phyloP scores from a whole-genome alignment of 768 basidiomycete genomes.

The Boletus reticuloceps region DNA sequence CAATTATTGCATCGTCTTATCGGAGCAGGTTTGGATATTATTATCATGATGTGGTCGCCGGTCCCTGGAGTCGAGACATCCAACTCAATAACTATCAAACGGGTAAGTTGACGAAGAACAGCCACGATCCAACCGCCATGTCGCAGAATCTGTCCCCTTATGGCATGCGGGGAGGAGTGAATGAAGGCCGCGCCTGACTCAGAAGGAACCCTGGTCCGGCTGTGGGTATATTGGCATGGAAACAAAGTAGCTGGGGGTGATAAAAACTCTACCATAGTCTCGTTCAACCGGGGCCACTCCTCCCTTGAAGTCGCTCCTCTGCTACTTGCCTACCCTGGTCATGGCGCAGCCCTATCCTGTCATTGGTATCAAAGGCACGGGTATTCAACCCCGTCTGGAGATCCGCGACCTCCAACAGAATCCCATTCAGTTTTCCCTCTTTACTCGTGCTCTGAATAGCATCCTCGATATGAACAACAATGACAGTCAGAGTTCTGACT shows the following conservation, averaged over 20 bases:
- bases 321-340: neutral
- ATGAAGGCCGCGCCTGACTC: too few species aligned
- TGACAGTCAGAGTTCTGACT: neutral
- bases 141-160: neutral
- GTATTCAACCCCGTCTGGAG: slow-evolving; percentile 15
- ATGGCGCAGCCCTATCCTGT: slow-evolving; percentile 14
- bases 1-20: too few species aligned
- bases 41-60: too few species aligned
- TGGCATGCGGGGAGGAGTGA: neutral
- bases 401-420: slow-evolving; percentile 14
- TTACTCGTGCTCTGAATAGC: slow-evolving; percentile 12
- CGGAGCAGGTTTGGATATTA: too few species aligned
- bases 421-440: slow-evolving; percentile 16
- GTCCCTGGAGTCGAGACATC: too few species aligned
- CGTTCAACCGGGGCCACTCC: neutral
- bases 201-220: neutral
- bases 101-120: too few species aligned
- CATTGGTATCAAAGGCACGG: neutral
- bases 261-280: slow-evolving; percentile 1
- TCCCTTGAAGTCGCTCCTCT: neutral
- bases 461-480: slow-evolving; percentile 2
- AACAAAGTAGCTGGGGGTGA: neutral
- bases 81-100: too few species aligned
- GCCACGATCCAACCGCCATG: too few species aligned
- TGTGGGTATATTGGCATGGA: neutral